phyloP scores from a whole-genome alignment of 495 filamentous ascomycete species.

The Alectoria sarmentosa region DNA sequence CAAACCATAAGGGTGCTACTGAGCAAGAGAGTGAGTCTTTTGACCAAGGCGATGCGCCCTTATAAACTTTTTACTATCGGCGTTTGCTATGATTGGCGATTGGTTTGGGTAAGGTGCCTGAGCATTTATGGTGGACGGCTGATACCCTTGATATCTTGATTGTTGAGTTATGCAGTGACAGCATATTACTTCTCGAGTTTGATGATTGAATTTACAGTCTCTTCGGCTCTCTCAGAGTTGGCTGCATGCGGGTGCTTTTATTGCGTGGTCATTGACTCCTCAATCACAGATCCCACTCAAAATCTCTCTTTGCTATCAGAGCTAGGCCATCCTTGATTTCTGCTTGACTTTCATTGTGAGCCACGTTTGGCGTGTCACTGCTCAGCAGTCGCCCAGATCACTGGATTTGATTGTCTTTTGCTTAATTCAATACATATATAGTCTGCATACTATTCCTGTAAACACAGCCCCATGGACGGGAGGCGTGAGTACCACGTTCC shows the following conservation, averaged over 20 bases:
- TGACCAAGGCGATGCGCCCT: conserved; percentile 12
- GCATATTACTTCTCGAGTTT: background rate
- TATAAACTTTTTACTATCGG: background rate
- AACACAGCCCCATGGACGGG: too few relatives aligned
- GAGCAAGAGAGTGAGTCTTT: conserved; percentile 7
- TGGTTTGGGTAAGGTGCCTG: conserved; percentile 1
- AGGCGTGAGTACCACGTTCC: too few relatives aligned
- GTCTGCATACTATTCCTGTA: background rate
- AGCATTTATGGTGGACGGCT: conserved; percentile 5
- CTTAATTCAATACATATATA: background rate
- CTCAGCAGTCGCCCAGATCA: too few relatives aligned
- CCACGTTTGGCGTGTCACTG: background rate
- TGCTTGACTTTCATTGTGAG: background rate
- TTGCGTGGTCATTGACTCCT: too few relatives aligned
- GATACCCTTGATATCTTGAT: conserved; percentile 15
- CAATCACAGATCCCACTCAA: too few relatives aligned
- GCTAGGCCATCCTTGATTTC: background rate
- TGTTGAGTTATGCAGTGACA: background rate
- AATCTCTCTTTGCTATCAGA: background rate
- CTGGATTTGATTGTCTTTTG: background rate
- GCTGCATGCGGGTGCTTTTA: too few relatives aligned
- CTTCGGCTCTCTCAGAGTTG: background rate
- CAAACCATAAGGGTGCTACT: conserved; percentile 5
- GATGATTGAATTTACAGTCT: background rate
- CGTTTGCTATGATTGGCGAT: conserved; percentile 4